Evolutionary conservation across 108 stramenopile genomes (phyloP), one percentile per base, ranked within the genome.

Genomic region (Pseudonitzschia multiseries): DNA sequence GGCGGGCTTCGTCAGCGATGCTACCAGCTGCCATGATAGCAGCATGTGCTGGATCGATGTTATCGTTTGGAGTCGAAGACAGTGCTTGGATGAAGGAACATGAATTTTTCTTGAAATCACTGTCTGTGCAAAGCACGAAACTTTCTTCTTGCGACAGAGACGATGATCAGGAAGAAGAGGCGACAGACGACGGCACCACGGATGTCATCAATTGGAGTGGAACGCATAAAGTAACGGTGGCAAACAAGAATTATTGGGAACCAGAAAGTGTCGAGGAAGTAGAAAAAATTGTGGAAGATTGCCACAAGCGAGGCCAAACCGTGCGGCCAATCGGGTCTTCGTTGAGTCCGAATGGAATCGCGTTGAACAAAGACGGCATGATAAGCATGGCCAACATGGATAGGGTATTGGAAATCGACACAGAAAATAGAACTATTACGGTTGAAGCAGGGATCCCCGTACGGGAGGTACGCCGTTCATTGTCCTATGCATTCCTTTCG

Each of bases 261-360:
- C 91, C 93, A 46, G 89, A 94, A 78, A 81, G 84, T 21, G 48
- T 85, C 44, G 57, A 72, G 57, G 87, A 92, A 65, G 82, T 92
- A 18, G 79, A 82, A 57, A 61, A 41, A 2, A 72, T 95, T 61
- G 87, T 95, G 40, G 36, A 65, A 28, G 71, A 89, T 41, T 89
- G 89, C 59, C 87, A 88, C 42, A 51, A 69, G 24, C 60, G 74
- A 40, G 85, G 85, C 9, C 74, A 69, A 53, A 74, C 86, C 14
- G 54, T 98, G 26, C 94, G 98, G 14, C 96, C 96, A 0, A 74
- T 97, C 14, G 97, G 98, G 15, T 97, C 96, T 26, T 97, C 97
- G 9, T 87, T 99, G 14, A 93, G 92, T 57, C 99, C 99, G 17
- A 99, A 98, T 78, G 99, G 96, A 53, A 69, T 99, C 20, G 93